Conservation (phyloP, 805 yeast genomes). For the Pichia nanzhaoensis region DNA sequence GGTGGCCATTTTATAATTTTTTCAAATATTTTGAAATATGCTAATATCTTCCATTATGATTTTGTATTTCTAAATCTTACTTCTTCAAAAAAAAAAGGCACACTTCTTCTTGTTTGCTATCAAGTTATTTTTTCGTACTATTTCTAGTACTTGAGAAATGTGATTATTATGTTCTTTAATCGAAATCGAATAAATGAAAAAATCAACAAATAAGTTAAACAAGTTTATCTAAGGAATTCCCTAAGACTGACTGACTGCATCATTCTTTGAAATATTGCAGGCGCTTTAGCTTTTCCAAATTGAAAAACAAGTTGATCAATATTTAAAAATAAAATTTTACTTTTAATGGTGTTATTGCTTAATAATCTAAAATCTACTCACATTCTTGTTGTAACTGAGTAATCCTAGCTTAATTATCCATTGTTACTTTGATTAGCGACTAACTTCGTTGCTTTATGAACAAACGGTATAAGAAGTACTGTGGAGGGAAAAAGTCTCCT, state of each 20-base stretch:
- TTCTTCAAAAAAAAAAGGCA: neutral
- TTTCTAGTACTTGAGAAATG: neutral
- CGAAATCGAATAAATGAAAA: too few relatives aligned
- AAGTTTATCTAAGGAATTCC: too few relatives aligned
- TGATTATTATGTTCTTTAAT: neutral
- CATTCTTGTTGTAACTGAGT: too few relatives aligned
- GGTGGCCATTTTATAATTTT: conserved; percentile 1
- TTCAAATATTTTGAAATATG: neutral
- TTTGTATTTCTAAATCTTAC: neutral
- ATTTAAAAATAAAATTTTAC: conserved; percentile 16
- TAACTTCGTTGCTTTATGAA: too few relatives aligned
- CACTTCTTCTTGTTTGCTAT: conserved; percentile 1
- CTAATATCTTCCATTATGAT: neutral
- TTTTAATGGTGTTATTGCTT: conserved; percentile 14
- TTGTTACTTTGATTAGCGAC: too few relatives aligned
- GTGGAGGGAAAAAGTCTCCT: too few relatives aligned
- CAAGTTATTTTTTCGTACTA: neutral
- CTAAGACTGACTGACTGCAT: too few relatives aligned
- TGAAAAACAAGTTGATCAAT: conserved; percentile 14
- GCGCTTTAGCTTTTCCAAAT: too few relatives aligned
- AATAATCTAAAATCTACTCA: conserved; percentile 18
- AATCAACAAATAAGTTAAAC: too few relatives aligned
- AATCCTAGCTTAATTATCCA: too few relatives aligned
- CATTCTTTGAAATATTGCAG: too few relatives aligned
- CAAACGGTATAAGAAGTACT: too few relatives aligned